Evolutionary conservation across 192 early-diverging fungal species (phyloP).

Genomic region (Entomortierella parvispora): DNA sequence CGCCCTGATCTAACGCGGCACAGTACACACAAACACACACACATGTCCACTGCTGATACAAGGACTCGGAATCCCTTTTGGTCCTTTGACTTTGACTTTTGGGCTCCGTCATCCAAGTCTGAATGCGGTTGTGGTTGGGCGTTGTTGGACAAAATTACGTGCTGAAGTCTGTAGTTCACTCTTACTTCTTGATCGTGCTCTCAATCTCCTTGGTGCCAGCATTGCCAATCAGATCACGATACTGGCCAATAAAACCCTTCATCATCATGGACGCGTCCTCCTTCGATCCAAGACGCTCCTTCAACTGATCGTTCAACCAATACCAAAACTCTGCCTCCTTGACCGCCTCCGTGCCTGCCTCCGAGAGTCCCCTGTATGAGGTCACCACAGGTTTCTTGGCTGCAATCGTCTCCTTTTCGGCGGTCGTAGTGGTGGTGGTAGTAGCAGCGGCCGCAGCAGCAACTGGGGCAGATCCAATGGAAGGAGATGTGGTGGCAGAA

Average conservation of each 20-base stretch:
- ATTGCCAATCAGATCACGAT: slow-evolving; percentile 44
- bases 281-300: slow-evolving; percentile 47
- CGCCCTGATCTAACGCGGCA: too few species aligned
- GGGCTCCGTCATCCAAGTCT: too few species aligned
- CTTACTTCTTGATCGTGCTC: slow-evolving; percentile 33
- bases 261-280: slow-evolving; percentile 47
- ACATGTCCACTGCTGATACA: too few species aligned
- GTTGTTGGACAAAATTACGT: too few species aligned
- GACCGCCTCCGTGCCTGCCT: slow-evolving; percentile 32
- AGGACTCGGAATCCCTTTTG: too few species aligned
- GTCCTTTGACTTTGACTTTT: too few species aligned
- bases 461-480: neutral
- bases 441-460: neutral
- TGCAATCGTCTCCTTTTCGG: slow-evolving; percentile 1
- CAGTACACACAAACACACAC: too few species aligned
- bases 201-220: slow-evolving; percentile 47
- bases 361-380: slow-evolving; percentile 38
- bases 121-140: too few species aligned
- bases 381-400: slow-evolving; percentile 17
- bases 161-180: too few species aligned
- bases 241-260: slow-evolving; percentile 49
- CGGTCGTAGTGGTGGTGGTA: neutral
- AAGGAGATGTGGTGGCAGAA: neutral
- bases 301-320: slow-evolving; percentile 48
- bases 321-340: slow-evolving; percentile 49